Percentiles rank a stretch among this genome's conserved stretches.
These are phyloP conservation scores for Cercospora sojina DNA, from an alignment of 2,329 filamentous ascomycete genomes.

Conservation along the genomic window DNA sequence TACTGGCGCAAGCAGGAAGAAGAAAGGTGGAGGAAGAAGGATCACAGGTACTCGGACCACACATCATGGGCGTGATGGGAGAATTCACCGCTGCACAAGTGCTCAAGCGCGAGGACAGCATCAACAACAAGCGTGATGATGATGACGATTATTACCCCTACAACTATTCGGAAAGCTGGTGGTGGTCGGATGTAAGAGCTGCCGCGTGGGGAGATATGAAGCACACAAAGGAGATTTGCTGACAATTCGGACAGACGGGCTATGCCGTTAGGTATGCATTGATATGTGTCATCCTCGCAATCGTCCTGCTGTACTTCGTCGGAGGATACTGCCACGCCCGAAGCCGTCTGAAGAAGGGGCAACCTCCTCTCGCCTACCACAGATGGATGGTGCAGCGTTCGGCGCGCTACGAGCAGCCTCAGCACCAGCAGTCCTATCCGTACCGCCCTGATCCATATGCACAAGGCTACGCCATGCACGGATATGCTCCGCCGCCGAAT, in stretches of 20 bases:
- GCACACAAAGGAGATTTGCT: not conserved
- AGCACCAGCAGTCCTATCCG: slow-evolving; percentile 21
- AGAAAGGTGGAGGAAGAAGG: not conserved
- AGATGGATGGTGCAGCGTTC: slow-evolving; percentile 43
- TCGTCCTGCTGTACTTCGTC: slow-evolving; percentile 63
- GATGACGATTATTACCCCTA: slow-evolving; percentile 1
- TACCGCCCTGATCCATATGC: slow-evolving; percentile 23
- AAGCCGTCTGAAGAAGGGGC: slow-evolving; percentile 63
- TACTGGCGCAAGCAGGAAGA: not conserved
- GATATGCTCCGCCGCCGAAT: slow-evolving; percentile 31
- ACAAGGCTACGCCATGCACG: slow-evolving; percentile 29
- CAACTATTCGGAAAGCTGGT: slow-evolving; percentile 8
- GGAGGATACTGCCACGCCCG: slow-evolving; percentile 70
- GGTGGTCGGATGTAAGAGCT: slow-evolving; percentile 14
- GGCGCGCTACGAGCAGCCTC: slow-evolving; percentile 18
- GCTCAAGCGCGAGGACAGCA: not conserved
- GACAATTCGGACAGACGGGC: slow-evolving; percentile 27
- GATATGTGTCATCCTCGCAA: slow-evolving; percentile 60
- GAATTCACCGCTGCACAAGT: not conserved
- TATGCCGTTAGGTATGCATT: slow-evolving; percentile 70
- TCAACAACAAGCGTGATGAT: not conserved
- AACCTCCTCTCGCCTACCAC: slow-evolving; percentile 68
- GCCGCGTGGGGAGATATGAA: not conserved
- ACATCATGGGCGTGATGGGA: not conserved
- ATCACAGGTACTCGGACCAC: not conserved